phyloP scores from a whole-genome alignment of 164 flowering plant species.

The Nymphaea thermarum region DNA sequence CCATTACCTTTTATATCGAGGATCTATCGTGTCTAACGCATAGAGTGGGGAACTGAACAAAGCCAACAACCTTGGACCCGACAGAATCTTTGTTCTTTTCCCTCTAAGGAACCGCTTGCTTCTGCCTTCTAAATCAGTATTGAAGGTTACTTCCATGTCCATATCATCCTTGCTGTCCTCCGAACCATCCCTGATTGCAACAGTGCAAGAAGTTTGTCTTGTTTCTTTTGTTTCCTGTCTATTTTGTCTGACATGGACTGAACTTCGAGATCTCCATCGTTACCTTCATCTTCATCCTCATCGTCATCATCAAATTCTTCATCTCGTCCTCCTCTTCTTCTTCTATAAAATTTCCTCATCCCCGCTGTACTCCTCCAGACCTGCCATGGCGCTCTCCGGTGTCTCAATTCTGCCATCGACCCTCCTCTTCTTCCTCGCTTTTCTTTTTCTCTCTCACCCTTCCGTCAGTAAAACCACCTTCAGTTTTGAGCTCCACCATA shows the following conservation, averaged over 20 bases:
- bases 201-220: constrained; percentile 49
- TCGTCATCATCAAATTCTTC: constrained; percentile 41
- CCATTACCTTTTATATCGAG: constrained; percentile 68
- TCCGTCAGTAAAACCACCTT: constrained; percentile 39
- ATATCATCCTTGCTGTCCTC: constrained; percentile 37
- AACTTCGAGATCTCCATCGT: constrained; percentile 9
- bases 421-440: not conserved
- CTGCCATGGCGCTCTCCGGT: not conserved
- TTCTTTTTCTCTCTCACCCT: not conserved
- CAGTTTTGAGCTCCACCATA: constrained; percentile 61
- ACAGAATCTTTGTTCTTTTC: constrained; percentile 53
- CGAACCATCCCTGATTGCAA: constrained; percentile 49
- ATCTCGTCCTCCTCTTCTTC: constrained; percentile 14
- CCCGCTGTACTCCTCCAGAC: not conserved
- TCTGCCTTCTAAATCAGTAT: constrained; percentile 73
- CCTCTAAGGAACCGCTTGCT: constrained; percentile 73
- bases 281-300: constrained; percentile 19
- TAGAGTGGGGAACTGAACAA: constrained; percentile 42
- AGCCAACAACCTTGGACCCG: constrained; percentile 67
- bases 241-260: not conserved
- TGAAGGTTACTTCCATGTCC: constrained; percentile 96
- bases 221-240: constrained; percentile 19
- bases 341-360: too few species aligned
- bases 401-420: not conserved
- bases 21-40: constrained; percentile 91